Evolutionary conservation across 345 rosid genomes (phyloP).

Genomic region (Salix koriyanagi): DNA sequence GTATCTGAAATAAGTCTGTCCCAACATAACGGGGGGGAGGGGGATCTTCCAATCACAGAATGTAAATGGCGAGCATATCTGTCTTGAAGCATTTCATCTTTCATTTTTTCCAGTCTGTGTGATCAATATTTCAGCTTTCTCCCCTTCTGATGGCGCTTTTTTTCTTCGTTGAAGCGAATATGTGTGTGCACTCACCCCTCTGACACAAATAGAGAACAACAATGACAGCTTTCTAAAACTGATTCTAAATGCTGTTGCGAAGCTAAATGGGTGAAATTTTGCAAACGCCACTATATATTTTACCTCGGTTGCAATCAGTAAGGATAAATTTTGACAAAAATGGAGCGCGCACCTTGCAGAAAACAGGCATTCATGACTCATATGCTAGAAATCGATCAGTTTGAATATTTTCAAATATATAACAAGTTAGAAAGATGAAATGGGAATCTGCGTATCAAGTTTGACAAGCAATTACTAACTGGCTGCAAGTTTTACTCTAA

Average conservation of each 20-base stretch:
- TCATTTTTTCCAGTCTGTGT: not conserved
- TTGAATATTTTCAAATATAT: not conserved
- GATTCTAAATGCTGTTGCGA: not conserved
- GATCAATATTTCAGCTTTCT: not conserved
- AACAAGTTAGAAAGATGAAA: not conserved
- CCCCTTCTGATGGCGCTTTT: not conserved
- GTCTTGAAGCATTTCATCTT: not conserved
- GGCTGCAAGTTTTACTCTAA: not conserved
- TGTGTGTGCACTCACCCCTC: not conserved
- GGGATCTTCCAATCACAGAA: not conserved
- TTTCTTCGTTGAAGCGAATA: not conserved
- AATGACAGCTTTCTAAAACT: not conserved
- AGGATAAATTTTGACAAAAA: not conserved
- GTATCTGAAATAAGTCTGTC: conserved; percentile 2
- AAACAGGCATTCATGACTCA: not conserved
- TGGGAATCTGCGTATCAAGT: not conserved
- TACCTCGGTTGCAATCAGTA: not conserved
- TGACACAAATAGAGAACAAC: not conserved
- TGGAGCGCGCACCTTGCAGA: not conserved
- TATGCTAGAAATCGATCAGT: not conserved
- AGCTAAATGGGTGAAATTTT: not conserved
- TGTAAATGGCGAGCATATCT: not conserved
- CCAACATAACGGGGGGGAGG: not conserved
- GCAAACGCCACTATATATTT: not conserved
- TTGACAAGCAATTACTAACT: not conserved